Percentiles rank a stretch among this genome's conserved stretches.
Evolutionary conservation across 176 grass and related monocot genomes (phyloP).

Genomic region (Avena atlantica): DNA sequence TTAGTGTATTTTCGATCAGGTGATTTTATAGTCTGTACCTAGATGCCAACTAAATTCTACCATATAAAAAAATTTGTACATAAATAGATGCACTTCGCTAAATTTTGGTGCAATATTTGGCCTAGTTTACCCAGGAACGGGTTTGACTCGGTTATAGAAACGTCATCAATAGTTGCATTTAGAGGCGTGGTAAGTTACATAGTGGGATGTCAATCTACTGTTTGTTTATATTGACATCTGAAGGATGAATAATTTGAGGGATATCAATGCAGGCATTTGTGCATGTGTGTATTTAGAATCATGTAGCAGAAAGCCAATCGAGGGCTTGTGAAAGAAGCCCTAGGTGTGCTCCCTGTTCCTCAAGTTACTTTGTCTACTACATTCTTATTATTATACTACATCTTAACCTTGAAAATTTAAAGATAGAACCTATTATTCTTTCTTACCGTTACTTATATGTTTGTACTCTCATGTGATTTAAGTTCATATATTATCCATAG

Average conservation of each 20-base stretch:
- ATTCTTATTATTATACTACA: background rate
- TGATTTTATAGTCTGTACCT: background rate
- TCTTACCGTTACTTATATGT: background rate
- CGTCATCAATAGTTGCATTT: no score
- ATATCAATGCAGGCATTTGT: background rate
- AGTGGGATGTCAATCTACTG: background rate
- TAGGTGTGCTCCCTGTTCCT: background rate
- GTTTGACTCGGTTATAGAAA: background rate
- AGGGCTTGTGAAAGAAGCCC: background rate
- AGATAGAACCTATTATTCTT: background rate
- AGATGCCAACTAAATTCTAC: background rate
- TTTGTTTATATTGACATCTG: background rate
- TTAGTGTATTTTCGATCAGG: background rate
- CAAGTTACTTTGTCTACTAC: background rate
- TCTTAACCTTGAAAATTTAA: background rate
- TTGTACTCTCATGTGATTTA: no score
- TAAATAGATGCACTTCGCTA: no score
- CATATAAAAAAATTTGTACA: background rate
- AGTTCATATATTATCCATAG: no score
- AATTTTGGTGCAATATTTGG: no score
- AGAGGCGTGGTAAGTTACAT: background rate
- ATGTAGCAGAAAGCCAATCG: background rate
- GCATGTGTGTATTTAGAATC: background rate
- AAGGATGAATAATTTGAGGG: background rate
- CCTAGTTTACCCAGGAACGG: background rate